phyloP scores from a whole-genome alignment of 257 asterid genomes.

The Voacanga thouarsii region DNA sequence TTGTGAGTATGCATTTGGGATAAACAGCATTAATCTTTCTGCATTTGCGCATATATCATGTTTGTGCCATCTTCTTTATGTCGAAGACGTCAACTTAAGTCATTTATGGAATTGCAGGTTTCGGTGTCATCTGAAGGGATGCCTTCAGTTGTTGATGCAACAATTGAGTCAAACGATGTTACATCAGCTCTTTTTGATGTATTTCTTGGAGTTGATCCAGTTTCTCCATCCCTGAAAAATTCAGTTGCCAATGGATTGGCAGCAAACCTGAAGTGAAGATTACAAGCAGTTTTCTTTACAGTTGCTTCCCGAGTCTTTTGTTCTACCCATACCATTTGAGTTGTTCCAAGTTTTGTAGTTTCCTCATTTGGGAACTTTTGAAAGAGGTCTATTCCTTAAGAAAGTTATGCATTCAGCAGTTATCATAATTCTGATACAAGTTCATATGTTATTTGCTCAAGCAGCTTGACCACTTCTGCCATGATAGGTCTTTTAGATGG shows the following conservation, averaged over 20 bases:
- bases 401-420: not conserved
- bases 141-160: slow-evolving; percentile 68
- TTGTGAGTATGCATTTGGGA: slow-evolving; percentile 46
- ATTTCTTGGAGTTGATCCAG: slow-evolving; percentile 76
- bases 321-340: slow-evolving; percentile 3
- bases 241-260: slow-evolving; percentile 65
- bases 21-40: not conserved
- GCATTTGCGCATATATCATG: not conserved
- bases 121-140: slow-evolving; percentile 57
- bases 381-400: slow-evolving; percentile 1
- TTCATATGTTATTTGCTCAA: slow-evolving; percentile 49
- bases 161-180: slow-evolving; percentile 66
- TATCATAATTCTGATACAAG: slow-evolving; percentile 17
- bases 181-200: slow-evolving; percentile 76
- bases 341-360: slow-evolving; percentile 14
- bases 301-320: slow-evolving; percentile 4
- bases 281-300: slow-evolving; percentile 1
- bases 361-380: not conserved
- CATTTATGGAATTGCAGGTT: slow-evolving; percentile 42
- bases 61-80: not conserved
- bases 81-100: slow-evolving; percentile 6
- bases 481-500: slow-evolving; percentile 74
- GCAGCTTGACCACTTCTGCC: slow-evolving; percentile 74
- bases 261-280: slow-evolving; percentile 44
- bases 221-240: slow-evolving; percentile 78